phyloP scores from a whole-genome alignment of 768 basidiomycete genomes.

The Psilocybe subaeruginosa region DNA sequence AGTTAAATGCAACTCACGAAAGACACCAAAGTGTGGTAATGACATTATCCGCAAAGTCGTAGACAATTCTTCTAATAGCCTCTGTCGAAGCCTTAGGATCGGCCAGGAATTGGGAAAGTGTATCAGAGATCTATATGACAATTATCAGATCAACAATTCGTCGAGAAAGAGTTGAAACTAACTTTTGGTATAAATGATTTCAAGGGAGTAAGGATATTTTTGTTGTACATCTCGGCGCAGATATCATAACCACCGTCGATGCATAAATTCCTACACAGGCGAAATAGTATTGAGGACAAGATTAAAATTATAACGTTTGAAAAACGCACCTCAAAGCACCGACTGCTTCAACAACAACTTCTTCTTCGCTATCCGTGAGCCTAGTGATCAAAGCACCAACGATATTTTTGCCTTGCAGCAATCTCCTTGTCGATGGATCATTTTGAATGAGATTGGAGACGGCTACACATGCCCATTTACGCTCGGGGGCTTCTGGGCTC shows the following conservation, averaged over 20 bases:
- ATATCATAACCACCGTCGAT: conserved; percentile 96
- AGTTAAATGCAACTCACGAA: conserved; percentile 62
- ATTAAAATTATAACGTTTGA: background rate
- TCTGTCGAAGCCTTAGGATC: conserved; percentile 66
- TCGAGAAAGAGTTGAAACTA: conserved; percentile 9
- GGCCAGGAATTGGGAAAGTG: conserved; percentile 67
- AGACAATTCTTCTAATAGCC: conserved; percentile 74
- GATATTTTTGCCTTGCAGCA: conserved; percentile 90
- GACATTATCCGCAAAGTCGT: conserved; percentile 89
- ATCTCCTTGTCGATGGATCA: conserved; percentile 86
- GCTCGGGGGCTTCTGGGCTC: conserved; percentile 74
- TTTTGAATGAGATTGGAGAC: conserved; percentile 96
- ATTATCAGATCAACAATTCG: conserved; percentile 3
- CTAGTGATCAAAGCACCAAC: conserved; percentile 85
- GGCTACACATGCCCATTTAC: conserved; percentile 96
- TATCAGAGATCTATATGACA: conserved; percentile 65
- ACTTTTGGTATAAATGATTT: conserved; percentile 82
- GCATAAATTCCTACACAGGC: conserved; percentile 75
- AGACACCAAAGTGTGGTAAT: conserved; percentile 94
- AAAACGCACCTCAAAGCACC: conserved; percentile 79
- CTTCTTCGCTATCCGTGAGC: conserved; percentile 88
- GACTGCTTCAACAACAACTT: conserved; percentile 87
- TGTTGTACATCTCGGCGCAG: conserved; percentile 97
- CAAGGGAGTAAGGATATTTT: conserved; percentile 82
- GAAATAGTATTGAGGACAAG: conserved; percentile 3